phyloP scores from a whole-genome alignment of 208 protist genomes.

The Acanthamoeba healyi region DNA sequence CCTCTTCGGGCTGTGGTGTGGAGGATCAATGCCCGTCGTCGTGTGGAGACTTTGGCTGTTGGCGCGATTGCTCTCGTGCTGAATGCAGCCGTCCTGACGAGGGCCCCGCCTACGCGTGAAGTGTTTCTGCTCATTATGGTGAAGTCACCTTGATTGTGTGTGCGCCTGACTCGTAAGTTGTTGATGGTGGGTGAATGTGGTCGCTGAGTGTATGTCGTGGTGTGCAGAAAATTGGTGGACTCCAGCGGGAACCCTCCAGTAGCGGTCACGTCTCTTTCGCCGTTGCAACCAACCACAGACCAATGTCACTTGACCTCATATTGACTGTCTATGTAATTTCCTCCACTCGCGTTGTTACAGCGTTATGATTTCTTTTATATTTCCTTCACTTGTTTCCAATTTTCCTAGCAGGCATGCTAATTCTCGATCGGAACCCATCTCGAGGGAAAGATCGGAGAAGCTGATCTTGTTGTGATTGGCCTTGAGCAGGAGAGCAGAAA shows the following conservation, averaged over 20 bases:
- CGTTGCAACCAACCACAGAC: background rate
- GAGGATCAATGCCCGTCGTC: background rate
- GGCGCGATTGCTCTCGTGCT: too few species aligned
- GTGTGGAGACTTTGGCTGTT: too few species aligned
- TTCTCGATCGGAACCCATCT: background rate
- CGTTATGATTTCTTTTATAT: background rate
- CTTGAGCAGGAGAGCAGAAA: background rate
- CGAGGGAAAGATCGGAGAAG: slow-evolving; percentile 10
- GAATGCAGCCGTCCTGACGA: too few species aligned
- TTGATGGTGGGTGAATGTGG: background rate
- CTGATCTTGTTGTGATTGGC: background rate
- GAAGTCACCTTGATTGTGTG: background rate
- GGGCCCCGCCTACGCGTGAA: background rate
- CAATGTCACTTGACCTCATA: background rate
- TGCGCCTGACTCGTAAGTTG: background rate
- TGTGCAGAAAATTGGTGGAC: background rate
- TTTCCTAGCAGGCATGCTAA: background rate
- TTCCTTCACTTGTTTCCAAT: background rate
- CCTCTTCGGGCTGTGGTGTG: background rate
- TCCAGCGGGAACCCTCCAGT: background rate
- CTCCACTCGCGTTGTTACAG: too few species aligned
- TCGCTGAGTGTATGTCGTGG: background rate
- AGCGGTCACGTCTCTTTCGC: background rate
- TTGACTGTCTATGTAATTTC: background rate
- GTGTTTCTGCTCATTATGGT: background rate